phyloP scores from a whole-genome alignment of 2,329 filamentous ascomycete genomes.

The Talaromyces rugulosus region DNA sequence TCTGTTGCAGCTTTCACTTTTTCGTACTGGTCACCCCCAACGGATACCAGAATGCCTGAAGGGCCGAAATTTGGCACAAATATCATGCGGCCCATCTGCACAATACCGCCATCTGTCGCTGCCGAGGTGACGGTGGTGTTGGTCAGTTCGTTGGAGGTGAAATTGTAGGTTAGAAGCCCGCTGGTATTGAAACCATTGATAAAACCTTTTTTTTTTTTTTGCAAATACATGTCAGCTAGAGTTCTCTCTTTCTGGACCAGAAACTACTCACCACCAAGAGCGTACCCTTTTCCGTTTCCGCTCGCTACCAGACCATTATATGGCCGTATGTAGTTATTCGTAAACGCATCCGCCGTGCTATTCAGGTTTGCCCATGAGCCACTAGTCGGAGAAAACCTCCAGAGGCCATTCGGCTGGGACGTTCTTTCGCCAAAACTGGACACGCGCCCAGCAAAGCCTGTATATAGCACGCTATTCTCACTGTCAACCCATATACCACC shows the following conservation, averaged over 20 bases:
- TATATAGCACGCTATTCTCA: background rate
- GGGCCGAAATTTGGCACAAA: background rate
- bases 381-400: background rate
- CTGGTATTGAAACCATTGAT: background rate
- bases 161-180: background rate
- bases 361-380: background rate
- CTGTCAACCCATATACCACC: background rate
- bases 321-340: background rate
- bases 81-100: background rate
- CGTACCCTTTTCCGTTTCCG: background rate
- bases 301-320: background rate
- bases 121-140: background rate
- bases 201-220: background rate
- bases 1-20: background rate
- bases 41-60: background rate
- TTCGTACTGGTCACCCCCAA: background rate
- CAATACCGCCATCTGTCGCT: background rate
- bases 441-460: background rate
- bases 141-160: background rate
- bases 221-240: background rate
- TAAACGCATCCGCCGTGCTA: background rate
- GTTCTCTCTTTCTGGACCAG: background rate
- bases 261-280: background rate
- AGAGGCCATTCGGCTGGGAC: background rate
- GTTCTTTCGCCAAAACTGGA: background rate